Evolutionary conservation across 2,329 filamentous ascomycete species (phyloP), one percentile per base, ranked within the genome.

Genomic region (Aciculosporium take): DNA sequence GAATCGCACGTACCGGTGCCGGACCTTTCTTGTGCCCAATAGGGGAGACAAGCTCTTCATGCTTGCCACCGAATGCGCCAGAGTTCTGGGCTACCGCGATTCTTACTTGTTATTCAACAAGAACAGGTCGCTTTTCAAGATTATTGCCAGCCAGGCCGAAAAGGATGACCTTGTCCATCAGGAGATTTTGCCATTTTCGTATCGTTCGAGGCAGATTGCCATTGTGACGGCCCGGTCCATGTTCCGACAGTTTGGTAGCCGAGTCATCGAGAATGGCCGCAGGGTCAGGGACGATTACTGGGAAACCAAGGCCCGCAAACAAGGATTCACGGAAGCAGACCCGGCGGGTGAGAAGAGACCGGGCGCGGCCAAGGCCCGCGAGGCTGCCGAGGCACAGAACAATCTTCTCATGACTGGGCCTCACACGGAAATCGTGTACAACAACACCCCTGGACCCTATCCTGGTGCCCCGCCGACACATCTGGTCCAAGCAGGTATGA

Each of bases 81-180:
- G 91, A 50, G 87, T 95, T 4, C 69, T 96, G 18, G 84, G 87
- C 36, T 98, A 98, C 59, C 76, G 91, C 46, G 91, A 98, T 61
- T 95, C 88, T n/a, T 98, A 98, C 59, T 71, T 98, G 28, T 68
- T 98, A 13, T 98, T 98, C 69, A 96, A 96, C 72, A 95, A 96
- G 67, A 96, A 98, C 61, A 74, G 89, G 49, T 96, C 91, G 2
- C 69, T 98, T 7, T 94, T 76, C 71, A 98, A 98, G 65, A 98
- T 98, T 56, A 98, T 98, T 53, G 89, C 89, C 43, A 93, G 83
- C 47, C 89, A 96, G 59, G 70, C 81, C 23, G 91, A 98, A 59
- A 98, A 98, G 69, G 91, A 98, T 59, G 87, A 96, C 55, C 70
- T 98, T 13, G 94, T 98, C 37, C 72, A 80, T 48, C 88, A 96